These are phyloP conservation scores for Leccinum fibrillosum DNA, from an alignment of 768 basidiomycete species.

Conservation along the genomic window DNA sequence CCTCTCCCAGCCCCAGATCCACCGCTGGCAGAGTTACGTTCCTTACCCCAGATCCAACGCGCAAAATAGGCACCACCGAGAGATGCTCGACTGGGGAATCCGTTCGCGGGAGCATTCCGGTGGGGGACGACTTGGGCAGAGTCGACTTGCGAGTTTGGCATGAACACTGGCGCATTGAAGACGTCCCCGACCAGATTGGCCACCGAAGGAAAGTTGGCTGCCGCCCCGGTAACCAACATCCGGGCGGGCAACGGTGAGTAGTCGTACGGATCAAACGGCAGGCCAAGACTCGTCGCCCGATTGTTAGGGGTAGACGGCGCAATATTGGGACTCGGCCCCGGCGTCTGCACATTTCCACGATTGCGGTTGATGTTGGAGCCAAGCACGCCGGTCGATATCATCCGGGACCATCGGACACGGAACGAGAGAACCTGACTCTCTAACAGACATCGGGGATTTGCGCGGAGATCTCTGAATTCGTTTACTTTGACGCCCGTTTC, in stretches of 20 bases:
- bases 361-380: slow-evolving; percentile 38
- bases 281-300: slow-evolving; percentile 46
- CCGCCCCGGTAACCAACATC: slow-evolving; percentile 71
- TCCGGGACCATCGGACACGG: slow-evolving; percentile 77
- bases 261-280: slow-evolving; percentile 81
- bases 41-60: slow-evolving; percentile 82
- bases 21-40: slow-evolving; percentile 35
- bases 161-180: slow-evolving; percentile 78
- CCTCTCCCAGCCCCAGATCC: slow-evolving; percentile 34
- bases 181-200: slow-evolving; percentile 78
- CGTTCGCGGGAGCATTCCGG: slow-evolving; percentile 67
- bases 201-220: slow-evolving; percentile 80
- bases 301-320: slow-evolving; percentile 15
- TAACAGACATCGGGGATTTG: slow-evolving; percentile 82
- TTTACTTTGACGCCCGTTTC: slow-evolving; percentile 86
- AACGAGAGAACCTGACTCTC: slow-evolving; percentile 81
- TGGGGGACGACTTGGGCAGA: slow-evolving; percentile 67
- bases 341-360: slow-evolving; percentile 32
- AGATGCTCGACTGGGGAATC: slow-evolving; percentile 67
- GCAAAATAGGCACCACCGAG: slow-evolving; percentile 78
- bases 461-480: slow-evolving; percentile 85
- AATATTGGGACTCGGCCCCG: slow-evolving; percentile 24
- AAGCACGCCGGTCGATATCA: slow-evolving; percentile 66
- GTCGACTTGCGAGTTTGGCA: slow-evolving; percentile 73
- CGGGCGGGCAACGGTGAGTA: slow-evolving; percentile 59